Percentiles rank a stretch among this genome's conserved stretches.
Evolutionary conservation across 345 rosid genomes (phyloP).

Genomic region (Angophora floribunda): DNA sequence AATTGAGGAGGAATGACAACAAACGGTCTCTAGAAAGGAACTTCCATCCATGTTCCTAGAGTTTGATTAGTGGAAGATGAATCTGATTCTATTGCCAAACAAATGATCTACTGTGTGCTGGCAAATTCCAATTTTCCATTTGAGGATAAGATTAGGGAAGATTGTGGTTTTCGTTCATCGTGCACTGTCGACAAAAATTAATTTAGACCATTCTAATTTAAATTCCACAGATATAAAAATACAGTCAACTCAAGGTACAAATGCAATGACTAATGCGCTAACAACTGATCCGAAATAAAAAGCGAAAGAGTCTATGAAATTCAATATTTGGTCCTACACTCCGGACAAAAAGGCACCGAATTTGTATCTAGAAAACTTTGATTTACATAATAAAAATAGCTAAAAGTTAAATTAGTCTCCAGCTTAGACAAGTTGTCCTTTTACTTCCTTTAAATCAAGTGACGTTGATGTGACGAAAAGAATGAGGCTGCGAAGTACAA

Average conservation of each 20-base stretch:
- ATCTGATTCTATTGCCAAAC: background rate
- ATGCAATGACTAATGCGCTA: background rate
- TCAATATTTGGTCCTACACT: background rate
- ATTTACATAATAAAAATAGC: background rate
- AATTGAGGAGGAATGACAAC: background rate
- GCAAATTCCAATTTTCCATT: background rate
- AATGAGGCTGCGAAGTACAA: background rate
- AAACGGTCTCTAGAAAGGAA: background rate
- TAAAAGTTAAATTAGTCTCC: background rate
- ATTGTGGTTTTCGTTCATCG: background rate
- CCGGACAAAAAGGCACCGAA: background rate
- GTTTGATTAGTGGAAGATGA: background rate
- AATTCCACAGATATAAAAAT: background rate
- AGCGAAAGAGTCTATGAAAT: background rate
- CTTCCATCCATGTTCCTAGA: background rate
- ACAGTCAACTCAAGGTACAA: background rate
- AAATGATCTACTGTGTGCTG: background rate
- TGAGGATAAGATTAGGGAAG: background rate
- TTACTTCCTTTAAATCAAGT: background rate
- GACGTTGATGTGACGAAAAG: background rate
- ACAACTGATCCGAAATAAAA: background rate
- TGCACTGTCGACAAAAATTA: background rate
- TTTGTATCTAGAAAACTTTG: background rate
- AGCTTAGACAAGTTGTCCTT: background rate
- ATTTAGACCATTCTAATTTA: background rate